Evolutionary conservation across 2,329 filamentous ascomycete species (phyloP).

Genomic region (Diaporthe ampelina): DNA sequence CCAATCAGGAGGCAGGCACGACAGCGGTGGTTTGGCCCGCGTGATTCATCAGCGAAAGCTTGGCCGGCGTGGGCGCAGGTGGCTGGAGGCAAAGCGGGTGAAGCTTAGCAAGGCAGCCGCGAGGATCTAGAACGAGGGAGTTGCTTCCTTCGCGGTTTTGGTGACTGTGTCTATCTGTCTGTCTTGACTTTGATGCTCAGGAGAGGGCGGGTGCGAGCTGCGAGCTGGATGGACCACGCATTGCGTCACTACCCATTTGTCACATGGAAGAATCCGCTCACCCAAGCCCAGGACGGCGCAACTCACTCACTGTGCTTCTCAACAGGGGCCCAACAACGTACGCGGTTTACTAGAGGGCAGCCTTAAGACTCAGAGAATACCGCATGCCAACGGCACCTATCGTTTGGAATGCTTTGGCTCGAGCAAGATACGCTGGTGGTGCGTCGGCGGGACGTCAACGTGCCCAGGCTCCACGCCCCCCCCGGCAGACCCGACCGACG

Average conservation of each 20-base stretch:
- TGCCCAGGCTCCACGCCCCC: background rate
- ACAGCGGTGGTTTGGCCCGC: slow-evolving; percentile 11
- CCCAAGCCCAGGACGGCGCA: background rate
- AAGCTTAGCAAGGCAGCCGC: background rate
- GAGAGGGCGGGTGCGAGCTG: background rate
- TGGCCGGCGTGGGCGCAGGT: background rate
- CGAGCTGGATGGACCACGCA: slow-evolving; percentile 3
- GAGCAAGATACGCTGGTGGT: background rate
- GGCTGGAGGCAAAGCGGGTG: slow-evolving; percentile 4
- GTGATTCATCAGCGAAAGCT: slow-evolving; percentile 33
- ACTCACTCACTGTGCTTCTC: background rate
- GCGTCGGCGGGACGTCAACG: background rate
- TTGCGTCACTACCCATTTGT: slow-evolving; percentile 23
- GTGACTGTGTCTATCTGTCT: background rate
- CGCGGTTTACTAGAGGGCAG: no score
- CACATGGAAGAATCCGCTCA: slow-evolving; percentile 1
- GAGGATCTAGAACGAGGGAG: slow-evolving; percentile 10
- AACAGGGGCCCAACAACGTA: no score
- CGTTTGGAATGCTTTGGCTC: background rate
- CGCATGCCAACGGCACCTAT: background rate
- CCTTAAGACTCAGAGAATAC: no score
- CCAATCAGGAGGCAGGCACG: slow-evolving; percentile 17
- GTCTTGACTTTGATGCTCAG: background rate
- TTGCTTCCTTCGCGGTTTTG: background rate
- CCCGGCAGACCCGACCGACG: slow-evolving; percentile 28